Base-by-base conservation (phyloP, 1,139 yeast genomes). In the Suhomyces yuchorum region DNA sequence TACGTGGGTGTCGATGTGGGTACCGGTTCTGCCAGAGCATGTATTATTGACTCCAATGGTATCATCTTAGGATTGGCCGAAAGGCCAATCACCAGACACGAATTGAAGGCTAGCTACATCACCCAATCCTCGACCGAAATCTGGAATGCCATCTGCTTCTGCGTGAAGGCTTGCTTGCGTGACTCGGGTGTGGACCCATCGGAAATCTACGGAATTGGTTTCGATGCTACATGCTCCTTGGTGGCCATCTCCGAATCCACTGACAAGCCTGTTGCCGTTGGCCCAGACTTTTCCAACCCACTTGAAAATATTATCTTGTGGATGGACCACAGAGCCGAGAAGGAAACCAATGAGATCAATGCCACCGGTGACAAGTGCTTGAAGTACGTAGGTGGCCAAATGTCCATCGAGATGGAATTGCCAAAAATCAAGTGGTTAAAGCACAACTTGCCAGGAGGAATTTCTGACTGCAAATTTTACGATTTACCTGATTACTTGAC, bases 281-380 rank as follows among this genome's bases (percentile, higher is more conserved):
- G 99, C 12, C 99, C 99, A 1, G 89, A 92, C 62, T 93, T 89
- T 65, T 56, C 70, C 36, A 84, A 89, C 60, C 58, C 73, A 37
- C 79, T 79, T 54, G 96, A 92, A 63, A 91, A 93, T 67, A 85
- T 93, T 60, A 84, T 93, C 46, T 71, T 93, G 51, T 93, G 99
- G 98, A 92, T 93, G 97, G 99, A 93, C 70, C 99, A 93, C 68
- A 80, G 99, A 56, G 97, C 99, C 1, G 84, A 77, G n/a, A 75
- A 75, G n/a, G 97, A 92, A 66, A 91, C 97, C 18, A 72, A 81
- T 52, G 78, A 74, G 47, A 91, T 93, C 66, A 92, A 92, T 66
- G 82, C 85, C 41, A 86, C 96, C 1, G 80, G 80, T 37, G 96
- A 90, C 64, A 82, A 81, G 59, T 80, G 88, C 52, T 78, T 93